Evolutionary conservation across 305 asterid genomes (phyloP), one percentile per base, ranked within the genome.

Genomic region (Salvia sclarea): DNA sequence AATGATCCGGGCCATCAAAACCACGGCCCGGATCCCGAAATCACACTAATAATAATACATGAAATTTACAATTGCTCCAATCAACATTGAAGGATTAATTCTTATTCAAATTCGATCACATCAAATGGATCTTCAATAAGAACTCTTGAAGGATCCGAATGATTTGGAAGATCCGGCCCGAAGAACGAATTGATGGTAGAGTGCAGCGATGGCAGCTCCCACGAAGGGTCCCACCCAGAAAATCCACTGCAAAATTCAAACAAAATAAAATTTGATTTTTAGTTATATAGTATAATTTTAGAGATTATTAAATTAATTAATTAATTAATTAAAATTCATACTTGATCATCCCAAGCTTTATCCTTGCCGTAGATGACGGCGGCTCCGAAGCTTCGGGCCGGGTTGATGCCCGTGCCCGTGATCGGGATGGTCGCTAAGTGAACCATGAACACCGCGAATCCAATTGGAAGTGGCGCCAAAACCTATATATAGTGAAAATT

Each of bases 361-460:
- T 41, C 77, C 35, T 76, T 56, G 70, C 73, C 75, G 37, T 65
- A 80, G 3, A 80, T 80, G 33, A 80, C 84, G 1, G 84, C 84
- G 2, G 84, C 84, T 35, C 81, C 84, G 1, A 80, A 76, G 58
- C 84, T 80, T 21, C 84, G 73, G 63, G 84, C 84, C 40, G 84
- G 84, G 77, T 80, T 80, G 54, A 80, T 80, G 5, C 84, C 84
- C 4, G 81, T 80, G 16, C 84, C 84, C 37, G 84, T 80, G 38
- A 80, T 66, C 10, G 81, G 84, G 44, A 80, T 76, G 12, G 84
- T 80, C 7, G 84, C 84, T 24, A 80, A 66, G 73, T 80, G 84
- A 69, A 80, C 81, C 81, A 80, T 73, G 50, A 80, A 80, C 58
- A 80, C 84, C 3, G 84, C 84, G 13, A 80, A 41, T 41, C 48